Conservation (phyloP, 306 rosid genomes). For the Vigna trinervia region DNA sequence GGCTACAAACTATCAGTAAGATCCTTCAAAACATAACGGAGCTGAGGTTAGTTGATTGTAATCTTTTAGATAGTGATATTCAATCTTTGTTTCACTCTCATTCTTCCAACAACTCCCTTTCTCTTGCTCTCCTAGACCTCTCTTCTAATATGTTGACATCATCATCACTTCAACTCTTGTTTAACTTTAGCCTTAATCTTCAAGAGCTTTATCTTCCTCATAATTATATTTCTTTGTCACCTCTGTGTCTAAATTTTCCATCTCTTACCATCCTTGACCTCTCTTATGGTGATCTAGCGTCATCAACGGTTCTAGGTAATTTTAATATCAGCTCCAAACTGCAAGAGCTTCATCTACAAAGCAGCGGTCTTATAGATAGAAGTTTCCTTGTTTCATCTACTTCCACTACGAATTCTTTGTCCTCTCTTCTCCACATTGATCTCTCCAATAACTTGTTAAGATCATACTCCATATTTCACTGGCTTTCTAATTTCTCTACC, state of each 20-base stretch:
- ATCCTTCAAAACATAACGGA: background rate
- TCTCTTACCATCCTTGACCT: background rate
- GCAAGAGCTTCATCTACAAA: background rate
- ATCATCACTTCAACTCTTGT: background rate
- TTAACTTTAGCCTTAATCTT: background rate
- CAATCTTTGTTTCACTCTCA: background rate
- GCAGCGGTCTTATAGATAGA: background rate
- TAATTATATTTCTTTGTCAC: background rate
- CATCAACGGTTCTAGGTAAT: background rate
- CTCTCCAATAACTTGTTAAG: background rate
- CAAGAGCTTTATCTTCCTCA: background rate
- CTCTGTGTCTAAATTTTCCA: background rate
- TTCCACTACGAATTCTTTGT: background rate
- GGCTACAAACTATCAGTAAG: background rate
- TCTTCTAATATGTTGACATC: background rate
- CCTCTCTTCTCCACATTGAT: background rate
- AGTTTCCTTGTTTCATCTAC: background rate
- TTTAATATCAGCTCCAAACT: background rate
- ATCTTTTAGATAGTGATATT: background rate
- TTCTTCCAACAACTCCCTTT: background rate
- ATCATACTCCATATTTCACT: background rate
- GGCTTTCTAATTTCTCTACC: slow-evolving; percentile 31
- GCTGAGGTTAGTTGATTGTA: background rate
- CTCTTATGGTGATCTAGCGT: background rate
- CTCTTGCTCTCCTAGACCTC: background rate